These are phyloP conservation scores for Leccinum subtestaceum DNA, from an alignment of 768 basidiomycete species.

Conservation along the genomic window DNA sequence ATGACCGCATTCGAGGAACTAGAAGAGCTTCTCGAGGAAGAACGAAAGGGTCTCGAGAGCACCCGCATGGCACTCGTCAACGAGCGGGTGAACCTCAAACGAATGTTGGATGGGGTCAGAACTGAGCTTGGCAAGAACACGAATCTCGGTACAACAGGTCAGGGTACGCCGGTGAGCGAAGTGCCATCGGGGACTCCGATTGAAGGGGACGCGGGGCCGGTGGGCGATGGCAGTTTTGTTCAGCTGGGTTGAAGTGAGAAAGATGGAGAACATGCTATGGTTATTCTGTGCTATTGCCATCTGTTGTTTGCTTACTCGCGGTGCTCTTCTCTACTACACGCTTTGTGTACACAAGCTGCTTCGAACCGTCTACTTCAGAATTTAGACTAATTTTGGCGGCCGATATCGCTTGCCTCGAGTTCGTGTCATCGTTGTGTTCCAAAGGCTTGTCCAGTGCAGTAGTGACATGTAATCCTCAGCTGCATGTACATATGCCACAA, in stretches of 20 bases:
- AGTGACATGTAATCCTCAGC: too few species aligned
- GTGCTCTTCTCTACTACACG: constrained; percentile 1
- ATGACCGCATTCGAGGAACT: constrained; percentile 93
- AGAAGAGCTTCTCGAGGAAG: constrained; percentile 88
- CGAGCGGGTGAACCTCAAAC: constrained; percentile 72
- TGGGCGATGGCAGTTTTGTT: constrained; percentile 53
- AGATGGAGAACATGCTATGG: constrained; percentile 9
- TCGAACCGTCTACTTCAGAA: constrained; percentile 3
- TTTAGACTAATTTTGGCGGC: constrained; percentile 1
- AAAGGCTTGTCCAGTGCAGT: too few species aligned
- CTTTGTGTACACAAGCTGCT: constrained; percentile 5
- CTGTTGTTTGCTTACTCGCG: constrained; percentile 17
- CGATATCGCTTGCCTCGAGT: not conserved
- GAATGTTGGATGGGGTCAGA: constrained; percentile 65
- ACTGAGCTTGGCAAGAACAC: constrained; percentile 59
- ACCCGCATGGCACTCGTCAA: constrained; percentile 74
- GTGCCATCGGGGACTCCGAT: constrained; percentile 44
- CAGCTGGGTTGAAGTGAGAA: constrained; percentile 39
- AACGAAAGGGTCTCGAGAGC: constrained; percentile 81
- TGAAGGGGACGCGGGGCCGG: constrained; percentile 55
- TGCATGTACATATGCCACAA: not conserved
- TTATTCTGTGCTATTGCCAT: constrained; percentile 29
- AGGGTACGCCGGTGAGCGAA: constrained; percentile 56
- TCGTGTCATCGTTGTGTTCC: not conserved
- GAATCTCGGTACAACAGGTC: constrained; percentile 54